phyloP scores from a whole-genome alignment of 208 protist species.

The Trypanosoma lewisi region DNA sequence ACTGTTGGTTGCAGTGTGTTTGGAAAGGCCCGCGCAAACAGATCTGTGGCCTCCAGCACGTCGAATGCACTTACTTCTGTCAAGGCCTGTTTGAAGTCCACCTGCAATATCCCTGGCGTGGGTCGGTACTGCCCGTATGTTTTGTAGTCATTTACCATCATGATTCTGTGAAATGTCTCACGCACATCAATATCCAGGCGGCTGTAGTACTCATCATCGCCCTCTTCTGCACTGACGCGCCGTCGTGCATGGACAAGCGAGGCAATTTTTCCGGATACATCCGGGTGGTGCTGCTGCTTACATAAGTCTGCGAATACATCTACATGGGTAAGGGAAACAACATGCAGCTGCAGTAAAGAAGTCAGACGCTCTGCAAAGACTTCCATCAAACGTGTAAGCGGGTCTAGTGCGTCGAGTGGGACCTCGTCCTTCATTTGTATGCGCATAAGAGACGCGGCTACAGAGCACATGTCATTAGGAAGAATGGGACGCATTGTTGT shows the following conservation, averaged over 20 bases:
- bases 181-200: conserved; percentile 73
- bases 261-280: conserved; percentile 36
- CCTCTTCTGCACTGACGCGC: conserved; percentile 15
- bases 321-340: conserved; percentile 49
- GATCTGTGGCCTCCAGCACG: conserved; percentile 56
- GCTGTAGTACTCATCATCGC: conserved; percentile 50
- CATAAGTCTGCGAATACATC: conserved; percentile 48
- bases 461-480: conserved; percentile 57
- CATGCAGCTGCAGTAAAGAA: conserved; percentile 40
- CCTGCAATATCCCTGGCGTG: conserved; percentile 53
- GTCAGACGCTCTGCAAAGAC: conserved; percentile 47
- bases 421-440: conserved; percentile 51
- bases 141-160: conserved; percentile 47
- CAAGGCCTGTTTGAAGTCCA: conserved; percentile 69
- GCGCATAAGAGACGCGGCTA: conserved; percentile 31
- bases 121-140: conserved; percentile 57
- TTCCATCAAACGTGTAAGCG: conserved; percentile 51
- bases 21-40: conserved; percentile 54
- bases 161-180: conserved; percentile 53
- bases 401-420: conserved; percentile 48
- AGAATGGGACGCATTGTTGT: conserved; percentile 29
- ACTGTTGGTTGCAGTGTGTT: conserved; percentile 33
- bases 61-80: conserved; percentile 52
- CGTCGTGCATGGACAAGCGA: conserved; percentile 25
- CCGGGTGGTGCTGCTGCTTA: conserved; percentile 50